Evolutionary conservation across 345 rosid species (phyloP), one percentile per base, ranked within the genome.

Genomic region (Fremontodendron californicum): DNA sequence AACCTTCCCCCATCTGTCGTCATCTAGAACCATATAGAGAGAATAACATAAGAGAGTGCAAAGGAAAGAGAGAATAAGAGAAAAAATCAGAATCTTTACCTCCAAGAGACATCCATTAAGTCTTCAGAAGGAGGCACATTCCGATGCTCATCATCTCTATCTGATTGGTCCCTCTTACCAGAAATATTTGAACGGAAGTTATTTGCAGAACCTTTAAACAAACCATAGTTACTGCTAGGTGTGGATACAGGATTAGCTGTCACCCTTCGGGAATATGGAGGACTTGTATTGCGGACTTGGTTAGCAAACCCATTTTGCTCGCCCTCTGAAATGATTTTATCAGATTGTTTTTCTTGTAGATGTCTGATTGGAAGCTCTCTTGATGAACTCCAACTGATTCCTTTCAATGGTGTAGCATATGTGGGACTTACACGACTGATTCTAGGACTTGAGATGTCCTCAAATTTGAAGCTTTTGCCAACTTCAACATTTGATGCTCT

Each of bases 31-130:
- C 42, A 13, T 12, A 13, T 13, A 16, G 10, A 6, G 0, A 12
- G 68, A 49, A 19, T 64, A 73, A 1, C 2, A 76, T 33, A 48
- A 12, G 9, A 45, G 7, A 31, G 42, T n/a, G 48, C 15, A n/a
- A n/a, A 73, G 5, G 21, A 19, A 25, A 33, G 40, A 57, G 33
- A 51, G 48, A 25, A 55, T 39, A 71, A 16, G 52, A 37, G 61
- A 64, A 5, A 48, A 81, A 37, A 42, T 51, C 16, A 0, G 29
- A 61, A 80, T 25, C 42, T 42, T 77, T 84, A 95, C 98, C 97
- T 90, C 84, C 80, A 80, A 73, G 88, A 81, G 63, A 79, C 57
- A 79, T 90, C 89, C 90, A 83, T 89, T 5, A 69, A 82, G 79
- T 90, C 92, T 72, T 85, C 86, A 48, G 80, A 64, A 52, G 89